Percentiles rank a stretch among this genome's conserved stretches.
These are phyloP conservation scores for Oryza longistaminata DNA, from an alignment of 176 grass and related monocot species.

Conservation along the genomic window DNA sequence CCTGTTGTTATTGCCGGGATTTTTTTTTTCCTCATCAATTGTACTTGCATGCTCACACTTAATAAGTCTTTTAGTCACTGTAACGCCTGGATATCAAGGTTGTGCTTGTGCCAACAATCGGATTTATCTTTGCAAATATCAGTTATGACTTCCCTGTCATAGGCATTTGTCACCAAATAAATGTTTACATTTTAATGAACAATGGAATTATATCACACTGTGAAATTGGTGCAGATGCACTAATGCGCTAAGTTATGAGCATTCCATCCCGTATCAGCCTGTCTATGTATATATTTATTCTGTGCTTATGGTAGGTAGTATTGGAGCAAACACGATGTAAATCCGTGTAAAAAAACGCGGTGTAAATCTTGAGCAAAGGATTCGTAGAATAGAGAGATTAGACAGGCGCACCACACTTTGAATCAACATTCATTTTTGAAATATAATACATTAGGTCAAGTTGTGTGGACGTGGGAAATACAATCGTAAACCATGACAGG, in stretches of 20 bases:
- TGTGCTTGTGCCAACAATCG: slow-evolving; percentile 33
- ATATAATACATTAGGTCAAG: not conserved
- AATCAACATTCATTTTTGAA: not conserved
- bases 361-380: not conserved
- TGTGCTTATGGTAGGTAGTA: not conserved
- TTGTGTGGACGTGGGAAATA: not conserved
- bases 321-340: not conserved
- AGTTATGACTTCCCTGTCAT: not conserved
- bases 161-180: not conserved
- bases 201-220: not conserved
- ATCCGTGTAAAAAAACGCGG: not conserved
- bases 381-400: not conserved
- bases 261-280: not conserved
- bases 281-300: not conserved
- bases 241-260: not conserved
- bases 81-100: not conserved
- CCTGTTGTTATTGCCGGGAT: slow-evolving; percentile 11
- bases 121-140: not conserved
- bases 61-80: not conserved
- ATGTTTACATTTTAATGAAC: slow-evolving; percentile 1
- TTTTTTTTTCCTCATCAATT: slow-evolving; percentile 28
- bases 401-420: not conserved
- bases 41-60: slow-evolving; percentile 8
- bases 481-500: not conserved
- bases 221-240: not conserved